Conservation (phyloP, 108 stramenopile genomes). For the Conticribra weissflogii region DNA sequence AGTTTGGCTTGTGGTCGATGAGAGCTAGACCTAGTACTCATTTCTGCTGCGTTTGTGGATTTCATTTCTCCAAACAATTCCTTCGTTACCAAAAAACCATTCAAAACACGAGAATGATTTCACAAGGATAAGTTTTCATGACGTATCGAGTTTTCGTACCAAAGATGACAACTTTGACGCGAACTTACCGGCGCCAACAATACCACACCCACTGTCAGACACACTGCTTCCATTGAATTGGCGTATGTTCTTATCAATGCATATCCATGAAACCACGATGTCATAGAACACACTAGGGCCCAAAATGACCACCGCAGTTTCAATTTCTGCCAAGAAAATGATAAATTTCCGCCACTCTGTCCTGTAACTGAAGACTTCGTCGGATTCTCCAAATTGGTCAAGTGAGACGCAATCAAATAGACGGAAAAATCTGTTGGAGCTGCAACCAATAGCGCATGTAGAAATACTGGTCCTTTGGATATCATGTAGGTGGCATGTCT, state of each 20-base stretch:
- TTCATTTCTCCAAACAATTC: conserved; percentile 51
- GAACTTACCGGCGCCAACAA: conserved; percentile 56
- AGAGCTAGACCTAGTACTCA: too few species aligned
- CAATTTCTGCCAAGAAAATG: background rate
- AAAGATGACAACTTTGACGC: too few species aligned
- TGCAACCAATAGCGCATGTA: conserved; percentile 74
- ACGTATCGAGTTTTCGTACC: too few species aligned
- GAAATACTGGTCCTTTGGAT: conserved; percentile 70
- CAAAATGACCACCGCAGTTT: conserved; percentile 40
- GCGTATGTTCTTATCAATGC: conserved; percentile 80
- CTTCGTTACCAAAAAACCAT: conserved; percentile 9
- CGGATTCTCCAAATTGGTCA: conserved; percentile 21
- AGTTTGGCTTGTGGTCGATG: conserved; percentile 34
- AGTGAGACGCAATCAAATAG: conserved; percentile 59
- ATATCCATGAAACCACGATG: conserved; percentile 86
- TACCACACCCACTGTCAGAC: conserved; percentile 56
- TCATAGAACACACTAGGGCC: conserved; percentile 38
- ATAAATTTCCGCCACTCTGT: background rate
- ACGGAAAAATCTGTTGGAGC: conserved; percentile 79
- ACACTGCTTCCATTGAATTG: conserved; percentile 74
- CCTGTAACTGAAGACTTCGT: background rate
- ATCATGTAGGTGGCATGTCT: conserved; percentile 63
- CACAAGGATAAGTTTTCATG: too few species aligned
- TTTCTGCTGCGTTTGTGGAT: background rate
- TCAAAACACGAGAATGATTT: too few species aligned